phyloP scores from a whole-genome alignment of 2,329 filamentous ascomycete species.

The Aspergillus bombycis region DNA sequence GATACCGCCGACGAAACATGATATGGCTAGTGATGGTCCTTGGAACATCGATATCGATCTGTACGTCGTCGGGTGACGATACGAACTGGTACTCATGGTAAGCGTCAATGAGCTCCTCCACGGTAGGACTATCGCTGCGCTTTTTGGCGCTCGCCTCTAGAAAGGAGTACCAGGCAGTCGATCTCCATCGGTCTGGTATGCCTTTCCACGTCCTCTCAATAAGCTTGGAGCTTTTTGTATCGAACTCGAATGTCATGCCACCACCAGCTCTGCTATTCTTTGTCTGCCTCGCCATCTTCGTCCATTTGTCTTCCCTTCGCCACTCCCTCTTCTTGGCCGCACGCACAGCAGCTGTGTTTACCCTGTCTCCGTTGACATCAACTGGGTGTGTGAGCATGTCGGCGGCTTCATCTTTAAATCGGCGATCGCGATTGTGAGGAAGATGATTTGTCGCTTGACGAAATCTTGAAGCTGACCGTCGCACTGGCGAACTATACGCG shows the following conservation, averaged over 20 bases:
- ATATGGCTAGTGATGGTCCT: slow-evolving; percentile 93
- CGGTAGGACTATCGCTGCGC: slow-evolving; percentile 63
- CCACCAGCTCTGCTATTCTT: slow-evolving; percentile 54
- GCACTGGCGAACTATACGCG: slow-evolving; percentile 45
- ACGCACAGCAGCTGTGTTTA: slow-evolving; percentile 52
- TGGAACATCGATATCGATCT: slow-evolving; percentile 96
- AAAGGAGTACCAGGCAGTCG: slow-evolving; percentile 93
- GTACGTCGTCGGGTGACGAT: slow-evolving; percentile 85
- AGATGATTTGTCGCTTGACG: slow-evolving; percentile 57
- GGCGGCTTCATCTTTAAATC: slow-evolving; percentile 61
- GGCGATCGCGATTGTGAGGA: slow-evolving; percentile 57
- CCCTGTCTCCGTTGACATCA: slow-evolving; percentile 51
- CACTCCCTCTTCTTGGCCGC: slow-evolving; percentile 62
- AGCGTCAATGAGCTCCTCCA: slow-evolving; percentile 70
- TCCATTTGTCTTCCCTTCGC: slow-evolving; percentile 67
- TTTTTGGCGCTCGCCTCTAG: slow-evolving; percentile 74
- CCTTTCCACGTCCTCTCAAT: slow-evolving; percentile 96
- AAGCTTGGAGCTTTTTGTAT: slow-evolving; percentile 78
- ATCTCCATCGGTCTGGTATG: slow-evolving; percentile 93
- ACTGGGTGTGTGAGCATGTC: slow-evolving; percentile 67
- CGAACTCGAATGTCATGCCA: slow-evolving; percentile 75
- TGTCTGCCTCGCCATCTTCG: slow-evolving; percentile 63
- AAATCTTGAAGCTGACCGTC: slow-evolving; percentile 48
- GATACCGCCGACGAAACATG: slow-evolving; percentile 92
- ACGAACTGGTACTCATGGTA: slow-evolving; percentile 74